Evolutionary conservation across 2,329 filamentous ascomycete species (phyloP).

Genomic region (Myriosclerotinia curreyana): DNA sequence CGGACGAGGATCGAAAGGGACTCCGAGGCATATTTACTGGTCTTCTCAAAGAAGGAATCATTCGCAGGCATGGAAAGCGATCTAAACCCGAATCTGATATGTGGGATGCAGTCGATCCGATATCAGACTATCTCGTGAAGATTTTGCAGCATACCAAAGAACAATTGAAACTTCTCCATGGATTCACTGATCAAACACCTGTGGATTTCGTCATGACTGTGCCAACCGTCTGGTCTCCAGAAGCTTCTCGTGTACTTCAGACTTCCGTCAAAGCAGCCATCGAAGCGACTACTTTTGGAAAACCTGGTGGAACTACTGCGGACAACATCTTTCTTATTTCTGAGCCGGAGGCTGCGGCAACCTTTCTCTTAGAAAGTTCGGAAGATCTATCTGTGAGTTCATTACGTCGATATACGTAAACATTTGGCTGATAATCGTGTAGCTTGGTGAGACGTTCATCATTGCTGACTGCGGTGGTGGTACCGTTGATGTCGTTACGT

Average conservation of each 20-base stretch:
- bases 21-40: conserved; percentile 18
- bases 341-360: conserved; percentile 38
- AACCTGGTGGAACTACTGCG: conserved; percentile 23
- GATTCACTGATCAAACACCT: conserved; percentile 16
- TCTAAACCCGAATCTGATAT: background rate
- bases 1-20: conserved; percentile 20
- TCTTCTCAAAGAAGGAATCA: conserved; percentile 21
- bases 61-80: conserved; percentile 25
- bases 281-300: conserved; percentile 22
- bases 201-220: conserved; percentile 23
- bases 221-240: conserved; percentile 23
- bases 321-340: conserved; percentile 37
- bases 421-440: conserved; percentile 11
- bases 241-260: conserved; percentile 23
- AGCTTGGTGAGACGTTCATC: conserved; percentile 28
- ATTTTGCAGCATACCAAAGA: conserved; percentile 27
- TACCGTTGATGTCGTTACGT: conserved; percentile 37
- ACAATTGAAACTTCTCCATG: conserved; percentile 21
- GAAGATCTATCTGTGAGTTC: conserved; percentile 23
- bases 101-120: conserved; percentile 27
- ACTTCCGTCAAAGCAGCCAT: conserved; percentile 24
- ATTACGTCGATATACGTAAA: background rate
- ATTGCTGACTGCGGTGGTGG: conserved; percentile 36
- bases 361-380: conserved; percentile 31
- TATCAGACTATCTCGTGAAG: conserved; percentile 25